Base-by-base conservation (phyloP, 2,329 filamentous ascomycete species). In the Achaetomium macrosporum region DNA sequence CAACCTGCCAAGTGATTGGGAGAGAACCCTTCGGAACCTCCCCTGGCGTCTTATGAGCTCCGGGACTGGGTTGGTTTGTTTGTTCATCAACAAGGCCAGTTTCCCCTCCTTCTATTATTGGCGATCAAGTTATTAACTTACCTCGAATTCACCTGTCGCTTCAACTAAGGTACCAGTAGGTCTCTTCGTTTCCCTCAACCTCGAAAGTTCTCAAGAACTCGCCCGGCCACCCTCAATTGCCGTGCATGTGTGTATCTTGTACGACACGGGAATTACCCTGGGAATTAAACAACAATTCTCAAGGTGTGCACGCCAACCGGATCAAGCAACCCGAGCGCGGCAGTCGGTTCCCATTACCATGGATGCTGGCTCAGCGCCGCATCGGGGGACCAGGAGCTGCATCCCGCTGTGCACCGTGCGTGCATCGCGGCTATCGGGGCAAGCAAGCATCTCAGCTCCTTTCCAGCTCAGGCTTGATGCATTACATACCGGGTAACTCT, bases 311-410 rank as follows among this genome's bases (percentile, higher is more conserved):
- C 51, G 45, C 47, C 48, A 53, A 15, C 47, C 25, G 13, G 16
- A 54, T 45, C 36, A 20, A 44, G 45, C 33, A 45, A 48, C 25
- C 49, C 52, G 17, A 44, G 16, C 43, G 16, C 45, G 50, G 47
- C 52, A 55, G n/a, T 55, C 29, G 19, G 15, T 53, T 54, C 42
- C 56, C 56, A 58, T 57, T 52, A 57, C 56, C 54, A 56, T 42
- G 54, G 56, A 47, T 54, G 44, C 39, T 13, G 45, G 53, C 48
- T 41, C 42, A 36, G 48, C 47, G 40, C 50, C 15, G 31, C 44
- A 39, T 41, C 42, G 53, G 39, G 25, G 43, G 19, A 33, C 20
- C 20, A n/a, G 33, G 31, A 47, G 49, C 42, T 52, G 47, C 46
- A 48, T 49, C 45, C 50, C 51, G 51, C 45, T 25, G 45, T 53